Base-by-base conservation (phyloP, 2,329 filamentous ascomycete genomes). In the Tympanopsis confertula region DNA sequence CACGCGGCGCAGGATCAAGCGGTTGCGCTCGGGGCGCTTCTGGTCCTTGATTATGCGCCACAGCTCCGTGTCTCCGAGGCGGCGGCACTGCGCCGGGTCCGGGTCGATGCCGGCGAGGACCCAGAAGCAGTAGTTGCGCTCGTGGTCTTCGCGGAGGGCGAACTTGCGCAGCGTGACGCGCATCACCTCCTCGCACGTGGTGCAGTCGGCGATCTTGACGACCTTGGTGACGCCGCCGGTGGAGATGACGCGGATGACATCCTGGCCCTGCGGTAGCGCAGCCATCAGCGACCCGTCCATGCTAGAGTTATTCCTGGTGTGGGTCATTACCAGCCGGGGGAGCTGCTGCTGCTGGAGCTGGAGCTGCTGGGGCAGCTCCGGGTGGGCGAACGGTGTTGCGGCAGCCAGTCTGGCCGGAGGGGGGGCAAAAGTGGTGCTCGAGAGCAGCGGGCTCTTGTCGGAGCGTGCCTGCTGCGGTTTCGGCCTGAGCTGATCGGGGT, bases 91-190 rank as follows among this genome's bases (percentile, higher is more conserved):
- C 36, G 71, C 74, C 20, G 86, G 82, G 47, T 91, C 82, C 2
- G 88, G 80, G 35, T 95, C 86, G 28, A 86, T 66, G 37, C 88
- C 89, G 46, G 86, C 81, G 41, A 96, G 68, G 1, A 94, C 82
- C 68, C 91, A 96, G 63, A 98, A 96, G 64, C 88, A 95, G 62
- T 94, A 96, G 52, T 93, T 94, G 50, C 87, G 78, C 55, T 91
- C 84, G 51, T 95, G 87, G 44, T 89, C 85, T 53, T 94, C 87
- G 17, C 87, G 84, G 20, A 94, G 71, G 29, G 80, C 78, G 45
- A 94, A 85, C 57, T 96, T 96, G 47, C 82, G 78, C 33, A 96
- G 63, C 0, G 91, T 94, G 42, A 86, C 82, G 35, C 87, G 73
- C 67, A 95, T 89, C 38, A 96, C 85, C 47, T 96, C 87, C 51